Evolutionary conservation across 2,329 filamentous ascomycete genomes (phyloP).

Genomic region (Fusarium sp.): DNA sequence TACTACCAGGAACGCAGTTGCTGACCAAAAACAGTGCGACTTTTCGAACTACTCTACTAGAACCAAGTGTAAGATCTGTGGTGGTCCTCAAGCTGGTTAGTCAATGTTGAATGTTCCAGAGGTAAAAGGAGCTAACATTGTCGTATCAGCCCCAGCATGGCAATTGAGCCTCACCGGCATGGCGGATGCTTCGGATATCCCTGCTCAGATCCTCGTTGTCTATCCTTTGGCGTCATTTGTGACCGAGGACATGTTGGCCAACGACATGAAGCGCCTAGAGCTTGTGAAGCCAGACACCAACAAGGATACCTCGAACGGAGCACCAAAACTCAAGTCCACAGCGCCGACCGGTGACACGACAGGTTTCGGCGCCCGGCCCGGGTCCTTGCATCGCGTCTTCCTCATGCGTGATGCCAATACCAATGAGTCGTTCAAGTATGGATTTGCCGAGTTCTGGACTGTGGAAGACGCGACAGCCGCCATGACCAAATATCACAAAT

Average conservation of each 20-base stretch:
- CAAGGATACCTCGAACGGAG: constrained; percentile 60
- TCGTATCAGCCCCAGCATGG: constrained; percentile 48
- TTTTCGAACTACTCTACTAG: constrained; percentile 59
- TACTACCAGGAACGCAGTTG: not conserved
- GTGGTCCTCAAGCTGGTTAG: constrained; percentile 52
- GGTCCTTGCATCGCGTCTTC: constrained; percentile 82
- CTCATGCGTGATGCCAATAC: constrained; percentile 80
- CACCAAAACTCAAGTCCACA: constrained; percentile 71
- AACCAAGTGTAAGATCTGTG: constrained; percentile 57
- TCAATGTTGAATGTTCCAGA: not conserved
- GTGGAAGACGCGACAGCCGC: constrained; percentile 83
- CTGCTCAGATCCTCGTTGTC: constrained; percentile 83
- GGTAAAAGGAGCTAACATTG: not conserved
- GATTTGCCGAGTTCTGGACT: constrained; percentile 86
- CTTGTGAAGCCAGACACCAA: constrained; percentile 68
- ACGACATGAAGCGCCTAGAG: constrained; percentile 81
- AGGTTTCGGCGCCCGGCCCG: constrained; percentile 78
- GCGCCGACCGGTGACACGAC: constrained; percentile 68
- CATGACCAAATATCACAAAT: constrained; percentile 78
- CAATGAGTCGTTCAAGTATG: constrained; percentile 83
- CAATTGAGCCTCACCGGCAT: constrained; percentile 62
- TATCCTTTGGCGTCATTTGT: constrained; percentile 79
- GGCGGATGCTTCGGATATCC: constrained; percentile 66
- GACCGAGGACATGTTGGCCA: constrained; percentile 79
- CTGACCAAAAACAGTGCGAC: constrained; percentile 55